These are phyloP conservation scores for Baudoinia panamericana DNA, from an alignment of 495 filamentous ascomycete species.

Conservation along the genomic window DNA sequence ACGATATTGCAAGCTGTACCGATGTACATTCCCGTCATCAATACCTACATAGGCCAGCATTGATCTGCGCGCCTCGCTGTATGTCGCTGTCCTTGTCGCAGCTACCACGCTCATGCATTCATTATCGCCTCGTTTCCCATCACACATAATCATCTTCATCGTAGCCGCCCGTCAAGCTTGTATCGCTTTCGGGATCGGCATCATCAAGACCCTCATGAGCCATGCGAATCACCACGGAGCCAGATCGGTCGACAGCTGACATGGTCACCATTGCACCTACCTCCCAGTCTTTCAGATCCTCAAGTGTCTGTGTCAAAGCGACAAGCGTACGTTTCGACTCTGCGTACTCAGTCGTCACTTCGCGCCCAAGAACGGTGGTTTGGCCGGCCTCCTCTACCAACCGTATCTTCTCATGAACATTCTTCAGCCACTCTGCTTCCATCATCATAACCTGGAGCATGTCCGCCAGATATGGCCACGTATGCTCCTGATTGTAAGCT, in stretches of 20 bases:
- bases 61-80: no score
- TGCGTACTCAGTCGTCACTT: constrained; percentile 4
- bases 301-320: background rate
- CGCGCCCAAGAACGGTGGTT: background rate
- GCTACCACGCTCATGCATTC: no score
- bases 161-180: no score
- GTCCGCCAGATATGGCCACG: background rate
- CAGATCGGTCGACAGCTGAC: background rate
- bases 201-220: background rate
- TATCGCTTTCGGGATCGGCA: no score
- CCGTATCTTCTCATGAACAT: background rate
- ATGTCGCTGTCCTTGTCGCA: no score
- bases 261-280: background rate
- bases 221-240: no score
- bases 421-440: background rate
- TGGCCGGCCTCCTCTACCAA: background rate
- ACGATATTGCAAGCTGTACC: no score
- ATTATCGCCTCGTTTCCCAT: no score
- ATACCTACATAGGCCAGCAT: no score
- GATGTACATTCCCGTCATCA: no score
- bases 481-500: background rate
- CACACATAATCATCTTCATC: no score
- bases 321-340: constrained; percentile 4
- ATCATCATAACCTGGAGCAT: background rate
- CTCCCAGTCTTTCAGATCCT: constrained; percentile 8